phyloP scores from a whole-genome alignment of 192 early-diverging fungal species.

The Kickxella alabastrina region DNA sequence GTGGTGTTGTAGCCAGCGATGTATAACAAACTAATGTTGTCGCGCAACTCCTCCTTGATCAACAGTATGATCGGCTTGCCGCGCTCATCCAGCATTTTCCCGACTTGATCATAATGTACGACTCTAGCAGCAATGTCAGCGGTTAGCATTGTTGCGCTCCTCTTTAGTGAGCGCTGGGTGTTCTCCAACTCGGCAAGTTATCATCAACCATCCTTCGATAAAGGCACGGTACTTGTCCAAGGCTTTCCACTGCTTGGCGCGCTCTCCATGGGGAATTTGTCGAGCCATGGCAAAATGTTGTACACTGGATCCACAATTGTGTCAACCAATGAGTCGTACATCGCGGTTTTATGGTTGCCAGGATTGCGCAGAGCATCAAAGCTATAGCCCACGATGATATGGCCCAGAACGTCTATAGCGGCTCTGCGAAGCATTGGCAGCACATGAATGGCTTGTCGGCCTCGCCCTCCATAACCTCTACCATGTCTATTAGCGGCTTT shows the following conservation, averaged over 20 bases:
- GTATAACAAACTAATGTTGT: constrained; percentile 55
- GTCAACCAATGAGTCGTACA: constrained; percentile 48
- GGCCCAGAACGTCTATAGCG: constrained; percentile 58
- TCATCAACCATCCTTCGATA: constrained; percentile 48
- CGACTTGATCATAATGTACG: constrained; percentile 39
- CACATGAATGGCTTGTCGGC: constrained; percentile 28
- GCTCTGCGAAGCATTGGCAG: constrained; percentile 43
- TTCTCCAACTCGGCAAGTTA: constrained; percentile 27
- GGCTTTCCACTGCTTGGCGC: constrained; percentile 44
- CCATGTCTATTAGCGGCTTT: constrained; percentile 36
- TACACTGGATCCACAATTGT: constrained; percentile 49
- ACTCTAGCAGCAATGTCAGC: constrained; percentile 56
- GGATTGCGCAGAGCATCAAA: constrained; percentile 51
- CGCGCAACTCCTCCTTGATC: constrained; percentile 48
- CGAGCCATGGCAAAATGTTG: constrained; percentile 54
- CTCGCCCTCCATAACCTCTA: constrained; percentile 41
- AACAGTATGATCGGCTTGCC: constrained; percentile 36
- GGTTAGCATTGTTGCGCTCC: constrained; percentile 50
- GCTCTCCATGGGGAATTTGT: constrained; percentile 40
- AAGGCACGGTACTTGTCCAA: constrained; percentile 36
- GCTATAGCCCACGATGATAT: constrained; percentile 54
- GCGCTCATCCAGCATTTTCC: constrained; percentile 43
- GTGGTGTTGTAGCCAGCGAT: constrained; percentile 59
- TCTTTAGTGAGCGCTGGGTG: constrained; percentile 36
- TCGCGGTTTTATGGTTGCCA: constrained; percentile 43